Conservation (phyloP, 768 basidiomycete genomes). For the Phaeolepiota aurea region DNA sequence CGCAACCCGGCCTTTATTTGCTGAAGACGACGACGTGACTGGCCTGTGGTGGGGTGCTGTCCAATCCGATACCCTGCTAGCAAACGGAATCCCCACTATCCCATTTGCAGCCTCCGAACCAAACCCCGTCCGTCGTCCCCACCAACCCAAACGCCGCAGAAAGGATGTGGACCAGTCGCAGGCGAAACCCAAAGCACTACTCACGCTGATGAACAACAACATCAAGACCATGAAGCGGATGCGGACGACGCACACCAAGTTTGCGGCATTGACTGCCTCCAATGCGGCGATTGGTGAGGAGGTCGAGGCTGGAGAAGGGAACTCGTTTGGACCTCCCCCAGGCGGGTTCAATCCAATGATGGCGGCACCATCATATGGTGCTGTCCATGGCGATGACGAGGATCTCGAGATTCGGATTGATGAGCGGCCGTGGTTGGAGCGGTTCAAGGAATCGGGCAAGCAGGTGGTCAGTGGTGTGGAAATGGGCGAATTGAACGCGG, state of each 20-base stretch:
- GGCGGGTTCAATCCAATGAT: slow-evolving; percentile 6
- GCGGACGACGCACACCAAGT: slow-evolving; percentile 64
- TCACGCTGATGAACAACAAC: slow-evolving; percentile 70
- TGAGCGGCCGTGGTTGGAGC: slow-evolving; percentile 48
- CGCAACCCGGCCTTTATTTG: slow-evolving; percentile 25
- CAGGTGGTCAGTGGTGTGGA: slow-evolving; percentile 13
- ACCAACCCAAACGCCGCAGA: slow-evolving; percentile 8
- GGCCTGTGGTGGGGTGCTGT: slow-evolving; percentile 74
- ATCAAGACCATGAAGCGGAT: slow-evolving; percentile 69
- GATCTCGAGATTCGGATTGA: slow-evolving; percentile 42
- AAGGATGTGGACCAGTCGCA: slow-evolving; percentile 10
- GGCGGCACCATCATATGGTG: neutral
- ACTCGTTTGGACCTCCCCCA: slow-evolving; percentile 10
- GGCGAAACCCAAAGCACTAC: slow-evolving; percentile 38
- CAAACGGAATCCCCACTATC: slow-evolving; percentile 55
- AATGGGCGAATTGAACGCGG: slow-evolving; percentile 37
- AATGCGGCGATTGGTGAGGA: slow-evolving; percentile 25
- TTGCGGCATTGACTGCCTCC: slow-evolving; percentile 43
- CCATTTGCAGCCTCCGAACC: slow-evolving; percentile 29
- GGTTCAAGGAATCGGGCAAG: slow-evolving; percentile 6
- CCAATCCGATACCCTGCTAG: slow-evolving; percentile 50
- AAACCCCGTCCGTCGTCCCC: slow-evolving; percentile 7
- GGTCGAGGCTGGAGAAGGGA: slow-evolving; percentile 14
- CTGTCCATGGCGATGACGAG: slow-evolving; percentile 17
- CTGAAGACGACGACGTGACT: slow-evolving; percentile 34